phyloP scores from a whole-genome alignment of 192 early-diverging fungal species.

The Umbelopsis sp. region DNA sequence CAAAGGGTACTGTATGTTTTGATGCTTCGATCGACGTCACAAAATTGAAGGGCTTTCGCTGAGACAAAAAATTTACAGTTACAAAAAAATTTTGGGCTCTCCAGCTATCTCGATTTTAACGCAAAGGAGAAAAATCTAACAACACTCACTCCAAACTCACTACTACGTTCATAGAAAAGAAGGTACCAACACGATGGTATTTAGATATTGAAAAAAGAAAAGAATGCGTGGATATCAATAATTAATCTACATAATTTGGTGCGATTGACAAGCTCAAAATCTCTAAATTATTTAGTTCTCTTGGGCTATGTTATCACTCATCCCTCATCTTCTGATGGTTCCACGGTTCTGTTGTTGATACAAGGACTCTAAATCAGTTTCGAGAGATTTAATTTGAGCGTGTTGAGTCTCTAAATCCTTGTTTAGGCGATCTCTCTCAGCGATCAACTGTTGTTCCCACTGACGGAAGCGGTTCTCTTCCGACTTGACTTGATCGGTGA shows the following conservation, averaged over 20 bases:
- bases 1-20: constrained; percentile 8
- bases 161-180: neutral
- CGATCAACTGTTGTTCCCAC: constrained; percentile 97
- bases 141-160: too few species aligned
- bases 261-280: neutral
- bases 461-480: constrained; percentile 98
- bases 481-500: constrained; percentile 96
- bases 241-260: neutral
- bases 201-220: constrained; percentile 1
- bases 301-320: neutral
- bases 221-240: neutral
- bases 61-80: neutral
- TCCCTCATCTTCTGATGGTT: constrained; percentile 27
- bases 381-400: constrained; percentile 89
- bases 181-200: neutral
- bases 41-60: neutral
- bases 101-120: too few species aligned
- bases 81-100: too few species aligned
- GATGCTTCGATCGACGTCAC: constrained; percentile 17
- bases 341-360: constrained; percentile 33
- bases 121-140: too few species aligned
- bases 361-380: constrained; percentile 70
- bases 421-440: constrained; percentile 97
- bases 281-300: neutral
- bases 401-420: constrained; percentile 97